Conservation (phyloP, 176 grass and related monocot genomes). For the Aegilops tauschii region DNA sequence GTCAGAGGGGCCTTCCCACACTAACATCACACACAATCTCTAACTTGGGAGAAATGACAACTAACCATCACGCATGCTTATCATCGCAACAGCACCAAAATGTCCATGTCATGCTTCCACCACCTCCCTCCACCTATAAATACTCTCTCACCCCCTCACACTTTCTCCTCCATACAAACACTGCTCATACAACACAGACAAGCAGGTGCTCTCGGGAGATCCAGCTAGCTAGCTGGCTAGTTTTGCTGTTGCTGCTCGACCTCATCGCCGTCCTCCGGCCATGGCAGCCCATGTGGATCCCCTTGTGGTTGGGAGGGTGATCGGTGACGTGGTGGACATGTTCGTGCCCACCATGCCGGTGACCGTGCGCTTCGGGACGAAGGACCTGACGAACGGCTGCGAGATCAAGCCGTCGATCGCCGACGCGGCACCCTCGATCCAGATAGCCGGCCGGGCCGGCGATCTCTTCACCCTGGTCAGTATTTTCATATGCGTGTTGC, state of each 20-base stretch:
- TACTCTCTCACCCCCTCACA: not conserved
- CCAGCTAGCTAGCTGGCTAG: not conserved
- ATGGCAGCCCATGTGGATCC: constrained; percentile 56
- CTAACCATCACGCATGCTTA: constrained; percentile 25
- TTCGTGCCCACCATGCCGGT: constrained; percentile 63
- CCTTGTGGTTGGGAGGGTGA: constrained; percentile 71
- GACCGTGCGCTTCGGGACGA: constrained; percentile 54
- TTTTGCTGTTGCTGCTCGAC: not conserved
- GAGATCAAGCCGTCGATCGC: constrained; percentile 55
- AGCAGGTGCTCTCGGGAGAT: not conserved
- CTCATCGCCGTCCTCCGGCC: not conserved
- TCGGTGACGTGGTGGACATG: constrained; percentile 73
- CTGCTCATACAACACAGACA: not conserved
- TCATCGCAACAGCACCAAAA: constrained; percentile 23
- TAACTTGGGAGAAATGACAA: not conserved
- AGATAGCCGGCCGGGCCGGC: constrained; percentile 36
- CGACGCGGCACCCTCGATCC: constrained; percentile 28
- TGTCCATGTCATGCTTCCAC: constrained; percentile 41
- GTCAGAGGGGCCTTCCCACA: not conserved
- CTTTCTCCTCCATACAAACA: not conserved
- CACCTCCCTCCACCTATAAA: constrained; percentile 35
- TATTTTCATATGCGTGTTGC: not conserved
- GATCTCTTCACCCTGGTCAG: constrained; percentile 71
- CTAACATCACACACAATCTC: not conserved
- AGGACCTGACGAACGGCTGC: constrained; percentile 62